Conservation (phyloP, 2,329 filamentous ascomycete genomes). For the Erysiphe neolycopersici region DNA sequence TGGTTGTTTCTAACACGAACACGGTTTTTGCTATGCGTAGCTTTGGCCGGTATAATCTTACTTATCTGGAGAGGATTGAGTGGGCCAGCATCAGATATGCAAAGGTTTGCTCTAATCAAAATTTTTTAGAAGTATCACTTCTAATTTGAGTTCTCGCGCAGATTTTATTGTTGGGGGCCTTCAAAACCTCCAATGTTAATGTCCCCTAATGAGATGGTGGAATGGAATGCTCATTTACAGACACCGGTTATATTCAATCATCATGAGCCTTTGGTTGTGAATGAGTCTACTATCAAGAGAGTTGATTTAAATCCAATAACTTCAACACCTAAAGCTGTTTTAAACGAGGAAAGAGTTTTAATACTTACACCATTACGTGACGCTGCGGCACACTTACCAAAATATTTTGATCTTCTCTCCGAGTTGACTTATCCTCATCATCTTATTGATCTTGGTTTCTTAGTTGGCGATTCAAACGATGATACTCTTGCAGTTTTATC, state of each 20-base stretch:
- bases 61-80: constrained; percentile 74
- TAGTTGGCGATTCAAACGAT: constrained; percentile 78
- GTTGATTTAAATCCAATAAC: constrained; percentile 75
- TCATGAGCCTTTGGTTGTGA: constrained; percentile 66
- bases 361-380: constrained; percentile 89
- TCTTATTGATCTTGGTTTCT: constrained; percentile 84
- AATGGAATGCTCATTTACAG: constrained; percentile 69
- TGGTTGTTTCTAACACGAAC: constrained; percentile 47
- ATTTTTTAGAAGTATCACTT: not conserved
- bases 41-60: constrained; percentile 41
- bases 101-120: constrained; percentile 32
- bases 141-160: constrained; percentile 15
- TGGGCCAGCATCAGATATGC: constrained; percentile 60
- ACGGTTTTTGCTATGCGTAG: constrained; percentile 49
- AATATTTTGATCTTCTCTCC: constrained; percentile 85
- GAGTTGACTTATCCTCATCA: constrained; percentile 74
- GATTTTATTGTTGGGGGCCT: constrained; percentile 94
- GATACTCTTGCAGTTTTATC: constrained; percentile 66
- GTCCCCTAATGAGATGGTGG: constrained; percentile 66
- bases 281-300: constrained; percentile 50
- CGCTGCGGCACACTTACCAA: constrained; percentile 75
- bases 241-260: constrained; percentile 94
- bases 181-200: constrained; percentile 91
- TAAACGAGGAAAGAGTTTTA: constrained; percentile 62
- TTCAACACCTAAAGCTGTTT: constrained; percentile 46